Percentiles rank a stretch among this genome's conserved stretches.
Evolutionary conservation across 179 eudicot species (phyloP).

Genomic region (Sideroxylon spinosum): DNA sequence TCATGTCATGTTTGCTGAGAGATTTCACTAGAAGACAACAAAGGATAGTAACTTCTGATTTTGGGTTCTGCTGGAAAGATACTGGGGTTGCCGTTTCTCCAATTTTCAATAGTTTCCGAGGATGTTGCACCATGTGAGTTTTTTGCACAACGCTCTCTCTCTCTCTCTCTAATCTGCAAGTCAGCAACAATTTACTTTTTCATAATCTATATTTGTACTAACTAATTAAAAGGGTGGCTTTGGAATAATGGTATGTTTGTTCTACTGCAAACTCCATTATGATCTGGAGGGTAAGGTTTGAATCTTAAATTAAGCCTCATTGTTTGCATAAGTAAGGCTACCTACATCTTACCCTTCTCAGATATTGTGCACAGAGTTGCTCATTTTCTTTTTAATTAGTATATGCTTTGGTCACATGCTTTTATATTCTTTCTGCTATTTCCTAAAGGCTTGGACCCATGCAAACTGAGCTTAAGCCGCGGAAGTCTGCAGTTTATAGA

Average conservation of each 20-base stretch:
- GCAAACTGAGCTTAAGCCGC: constrained; percentile 41
- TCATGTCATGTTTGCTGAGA: constrained; percentile 32
- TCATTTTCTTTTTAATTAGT: neutral
- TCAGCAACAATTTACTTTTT: neutral
- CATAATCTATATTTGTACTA: neutral
- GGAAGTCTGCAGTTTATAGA: constrained; percentile 34
- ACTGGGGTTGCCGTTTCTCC: constrained; percentile 41
- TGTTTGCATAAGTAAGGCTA: no score
- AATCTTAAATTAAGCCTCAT: no score
- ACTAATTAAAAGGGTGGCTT: no score
- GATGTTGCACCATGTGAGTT: constrained; percentile 54
- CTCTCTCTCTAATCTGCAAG: neutral
- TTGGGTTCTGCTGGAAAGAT: constrained; percentile 30
- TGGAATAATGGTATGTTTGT: no score
- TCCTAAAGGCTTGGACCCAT: constrained; percentile 55
- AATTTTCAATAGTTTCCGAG: constrained; percentile 28
- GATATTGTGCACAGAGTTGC: no score
- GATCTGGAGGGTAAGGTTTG: no score
- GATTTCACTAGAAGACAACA: constrained; percentile 19
- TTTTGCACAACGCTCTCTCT: neutral
- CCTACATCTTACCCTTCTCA: no score
- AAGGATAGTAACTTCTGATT: neutral
- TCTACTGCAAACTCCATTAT: no score
- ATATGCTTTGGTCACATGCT: neutral
- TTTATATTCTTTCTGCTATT: neutral